These are phyloP conservation scores for Fonsecaea erecta DNA, from an alignment of 2,329 filamentous ascomycete genomes.

Conservation along the genomic window DNA sequence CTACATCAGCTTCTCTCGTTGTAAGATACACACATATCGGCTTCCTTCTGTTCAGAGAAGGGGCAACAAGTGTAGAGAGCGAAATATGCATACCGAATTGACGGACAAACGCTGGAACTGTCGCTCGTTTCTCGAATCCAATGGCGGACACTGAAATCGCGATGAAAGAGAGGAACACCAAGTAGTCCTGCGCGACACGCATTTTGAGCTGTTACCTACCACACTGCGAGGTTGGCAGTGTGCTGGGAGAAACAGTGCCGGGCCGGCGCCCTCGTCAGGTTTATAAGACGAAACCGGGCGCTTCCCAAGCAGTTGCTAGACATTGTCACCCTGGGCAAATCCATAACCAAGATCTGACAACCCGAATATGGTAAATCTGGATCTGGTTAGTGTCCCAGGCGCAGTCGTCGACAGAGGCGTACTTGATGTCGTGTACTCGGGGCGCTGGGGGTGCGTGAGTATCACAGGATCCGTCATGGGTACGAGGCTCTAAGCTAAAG, in stretches of 20 bases:
- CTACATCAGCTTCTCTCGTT: background rate
- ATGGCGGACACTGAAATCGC: background rate
- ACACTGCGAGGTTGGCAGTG: background rate
- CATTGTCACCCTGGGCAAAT: background rate
- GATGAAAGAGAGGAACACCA: background rate
- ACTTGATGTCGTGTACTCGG: background rate
- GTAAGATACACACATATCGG: background rate
- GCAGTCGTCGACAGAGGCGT: background rate
- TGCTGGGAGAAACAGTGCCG: background rate
- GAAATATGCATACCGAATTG: background rate
- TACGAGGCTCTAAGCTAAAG: background rate
- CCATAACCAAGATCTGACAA: background rate
- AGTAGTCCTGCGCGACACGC: background rate
- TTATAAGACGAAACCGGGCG: background rate
- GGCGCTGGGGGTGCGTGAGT: background rate
- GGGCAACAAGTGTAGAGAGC: background rate
- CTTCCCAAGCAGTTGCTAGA: background rate
- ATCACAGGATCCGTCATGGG: background rate
- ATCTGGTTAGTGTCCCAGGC: background rate
- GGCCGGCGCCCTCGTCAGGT: background rate
- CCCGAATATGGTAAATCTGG: background rate
- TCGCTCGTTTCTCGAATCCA: background rate
- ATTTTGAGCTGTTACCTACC: background rate
- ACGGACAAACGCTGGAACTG: background rate
- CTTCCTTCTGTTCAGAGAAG: background rate